Evolutionary conservation across 768 basidiomycete genomes (phyloP).

Genomic region (Leucogyrophana mollusca): DNA sequence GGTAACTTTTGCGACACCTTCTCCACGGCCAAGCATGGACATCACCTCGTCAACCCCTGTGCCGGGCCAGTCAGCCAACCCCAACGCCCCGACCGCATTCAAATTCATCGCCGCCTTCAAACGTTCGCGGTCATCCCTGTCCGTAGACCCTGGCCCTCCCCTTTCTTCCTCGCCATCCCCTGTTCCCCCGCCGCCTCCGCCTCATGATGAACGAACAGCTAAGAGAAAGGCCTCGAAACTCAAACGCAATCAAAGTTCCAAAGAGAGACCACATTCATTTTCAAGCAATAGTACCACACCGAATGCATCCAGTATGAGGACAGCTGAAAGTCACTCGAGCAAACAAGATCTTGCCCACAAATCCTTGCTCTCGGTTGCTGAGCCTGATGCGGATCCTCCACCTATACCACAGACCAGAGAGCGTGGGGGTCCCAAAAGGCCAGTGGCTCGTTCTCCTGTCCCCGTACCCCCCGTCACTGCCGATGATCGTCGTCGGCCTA

Average conservation of each 20-base stretch:
- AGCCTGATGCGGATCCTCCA: constrained; percentile 24
- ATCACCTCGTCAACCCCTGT: constrained; percentile 28
- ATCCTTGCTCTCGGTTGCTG: constrained; percentile 32
- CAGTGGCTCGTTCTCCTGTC: constrained; percentile 2
- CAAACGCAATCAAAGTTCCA: constrained; percentile 32
- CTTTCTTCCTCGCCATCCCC: constrained; percentile 30
- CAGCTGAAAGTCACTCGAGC: constrained; percentile 45
- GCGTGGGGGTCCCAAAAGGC: constrained; percentile 8
- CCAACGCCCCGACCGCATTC: constrained; percentile 57
- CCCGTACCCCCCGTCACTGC: constrained; percentile 1
- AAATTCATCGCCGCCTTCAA: constrained; percentile 67
- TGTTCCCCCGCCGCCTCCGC: constrained; percentile 16
- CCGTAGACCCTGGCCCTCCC: constrained; percentile 37
- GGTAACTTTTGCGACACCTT: constrained; percentile 47
- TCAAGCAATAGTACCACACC: constrained; percentile 57
- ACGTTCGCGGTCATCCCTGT: constrained; percentile 58
- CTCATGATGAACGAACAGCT: constrained; percentile 16
- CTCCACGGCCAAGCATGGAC: constrained; percentile 51
- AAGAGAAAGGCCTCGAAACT: constrained; percentile 35
- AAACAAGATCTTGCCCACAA: constrained; percentile 33
- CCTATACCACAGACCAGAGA: constrained; percentile 14
- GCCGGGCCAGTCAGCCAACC: constrained; percentile 19
- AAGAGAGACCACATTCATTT: constrained; percentile 56
- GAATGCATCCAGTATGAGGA: constrained; percentile 54
- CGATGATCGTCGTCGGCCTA: constrained; percentile 2